These are phyloP conservation scores for Ramaria sp. DNA, from an alignment of 768 basidiomycete species.

Conservation along the genomic window DNA sequence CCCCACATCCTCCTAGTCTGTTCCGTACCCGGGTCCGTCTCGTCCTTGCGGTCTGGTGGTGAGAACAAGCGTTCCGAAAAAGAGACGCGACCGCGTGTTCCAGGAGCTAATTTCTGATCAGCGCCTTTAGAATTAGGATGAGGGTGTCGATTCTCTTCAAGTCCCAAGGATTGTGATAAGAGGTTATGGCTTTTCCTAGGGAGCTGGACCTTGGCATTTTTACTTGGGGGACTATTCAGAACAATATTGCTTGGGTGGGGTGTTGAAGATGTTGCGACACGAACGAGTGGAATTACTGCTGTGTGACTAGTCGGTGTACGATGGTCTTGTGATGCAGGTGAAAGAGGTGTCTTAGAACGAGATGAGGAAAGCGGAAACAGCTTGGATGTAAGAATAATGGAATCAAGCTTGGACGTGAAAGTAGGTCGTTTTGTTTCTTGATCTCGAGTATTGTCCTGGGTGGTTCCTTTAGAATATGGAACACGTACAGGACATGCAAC, in stretches of 20 bases:
- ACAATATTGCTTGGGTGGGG: not conserved
- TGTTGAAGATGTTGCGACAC: not conserved
- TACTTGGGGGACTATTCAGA: slow-evolving; percentile 5
- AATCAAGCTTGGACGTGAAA: slow-evolving; percentile 8
- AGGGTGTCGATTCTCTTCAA: not conserved
- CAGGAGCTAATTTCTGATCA: not conserved
- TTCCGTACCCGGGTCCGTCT: not conserved
- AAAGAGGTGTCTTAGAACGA: slow-evolving; percentile 2
- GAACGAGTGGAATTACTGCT: not conserved
- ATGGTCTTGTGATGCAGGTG: not conserved
- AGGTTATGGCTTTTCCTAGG: not conserved
- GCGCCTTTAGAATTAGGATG: not conserved
- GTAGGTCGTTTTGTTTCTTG: slow-evolving; percentile 1
- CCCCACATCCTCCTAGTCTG: slow-evolving; percentile 2
- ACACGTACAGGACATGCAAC: not conserved
- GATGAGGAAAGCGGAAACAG: slow-evolving; percentile 5
- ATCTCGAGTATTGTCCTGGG: not conserved
- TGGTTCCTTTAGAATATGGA: not conserved
- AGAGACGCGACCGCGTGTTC: slow-evolving; percentile 4
- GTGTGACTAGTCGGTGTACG: not conserved
- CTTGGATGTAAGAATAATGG: slow-evolving; percentile 6
- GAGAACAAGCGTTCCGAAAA: slow-evolving; percentile 2
- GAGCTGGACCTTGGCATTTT: not conserved
- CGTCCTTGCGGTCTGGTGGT: not conserved
- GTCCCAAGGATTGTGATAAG: not conserved